phyloP scores from a whole-genome alignment of 768 basidiomycete genomes.

The Coprinopsis sp. region DNA sequence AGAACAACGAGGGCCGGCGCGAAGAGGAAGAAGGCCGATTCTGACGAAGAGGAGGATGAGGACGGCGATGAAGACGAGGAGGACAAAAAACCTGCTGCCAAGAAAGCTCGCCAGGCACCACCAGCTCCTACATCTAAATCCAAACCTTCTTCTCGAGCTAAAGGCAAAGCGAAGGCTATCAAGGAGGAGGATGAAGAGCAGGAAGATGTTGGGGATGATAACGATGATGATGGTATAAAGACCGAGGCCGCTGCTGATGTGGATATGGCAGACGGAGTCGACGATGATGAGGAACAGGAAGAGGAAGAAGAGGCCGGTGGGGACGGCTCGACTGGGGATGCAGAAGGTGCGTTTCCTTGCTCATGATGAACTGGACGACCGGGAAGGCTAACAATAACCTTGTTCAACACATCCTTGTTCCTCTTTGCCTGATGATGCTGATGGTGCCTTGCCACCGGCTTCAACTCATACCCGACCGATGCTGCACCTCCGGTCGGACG shows the following conservation, averaged over 20 bases:
- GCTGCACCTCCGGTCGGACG: no score
- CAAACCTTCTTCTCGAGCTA: constrained; percentile 15
- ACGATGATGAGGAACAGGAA: neutral
- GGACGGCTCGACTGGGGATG: neutral
- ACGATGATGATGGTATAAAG: constrained; percentile 27
- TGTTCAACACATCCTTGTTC: neutral
- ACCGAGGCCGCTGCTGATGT: constrained; percentile 32
- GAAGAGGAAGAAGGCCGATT: constrained; percentile 1
- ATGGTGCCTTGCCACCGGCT: no score
- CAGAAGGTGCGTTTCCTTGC: neutral
- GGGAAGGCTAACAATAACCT: no score
- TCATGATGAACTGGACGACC: no score
- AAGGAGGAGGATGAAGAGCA: constrained; percentile 11
- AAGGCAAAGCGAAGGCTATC: neutral
- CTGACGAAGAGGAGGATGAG: constrained; percentile 2
- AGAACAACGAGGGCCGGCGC: no score
- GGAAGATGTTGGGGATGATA: constrained; percentile 12
- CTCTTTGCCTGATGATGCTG: neutral
- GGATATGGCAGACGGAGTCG: constrained; percentile 17
- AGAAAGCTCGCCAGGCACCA: no score
- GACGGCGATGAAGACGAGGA: neutral
- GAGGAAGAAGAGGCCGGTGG: neutral
- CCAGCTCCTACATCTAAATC: no score
- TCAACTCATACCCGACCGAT: no score
- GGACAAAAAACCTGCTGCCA: neutral